phyloP scores from a whole-genome alignment of 305 asterid species.

The Fraxinus angustifolia region DNA sequence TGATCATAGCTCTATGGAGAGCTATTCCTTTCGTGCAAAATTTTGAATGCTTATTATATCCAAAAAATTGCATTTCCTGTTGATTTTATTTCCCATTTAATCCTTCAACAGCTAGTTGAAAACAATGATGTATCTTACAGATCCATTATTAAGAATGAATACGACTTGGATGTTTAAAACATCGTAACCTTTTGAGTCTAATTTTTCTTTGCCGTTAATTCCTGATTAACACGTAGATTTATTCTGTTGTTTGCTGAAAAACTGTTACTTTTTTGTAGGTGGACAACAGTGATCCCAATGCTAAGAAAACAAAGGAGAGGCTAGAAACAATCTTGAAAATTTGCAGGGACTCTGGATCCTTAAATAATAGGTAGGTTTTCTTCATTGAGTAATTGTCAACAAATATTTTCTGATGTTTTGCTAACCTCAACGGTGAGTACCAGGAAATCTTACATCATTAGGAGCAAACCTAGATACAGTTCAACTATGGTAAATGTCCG shows the following conservation, averaged over 20 bases:
- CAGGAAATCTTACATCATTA: constrained; percentile 56
- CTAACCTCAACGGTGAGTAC: background rate
- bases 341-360: background rate
- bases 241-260: background rate
- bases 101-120: background rate
- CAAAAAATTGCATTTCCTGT: background rate
- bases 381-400: background rate
- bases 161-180: background rate
- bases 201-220: background rate
- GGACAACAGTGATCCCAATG: constrained; percentile 27
- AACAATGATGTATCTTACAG: background rate
- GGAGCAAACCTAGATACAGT: constrained; percentile 34
- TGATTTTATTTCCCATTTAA: background rate
- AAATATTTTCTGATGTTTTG: background rate
- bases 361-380: background rate
- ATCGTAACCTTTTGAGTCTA: background rate
- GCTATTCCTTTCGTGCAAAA: background rate
- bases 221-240: background rate
- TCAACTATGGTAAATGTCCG: constrained; percentile 31
- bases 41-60: background rate
- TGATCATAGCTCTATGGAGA: background rate
- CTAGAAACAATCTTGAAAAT: background rate
- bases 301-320: background rate
- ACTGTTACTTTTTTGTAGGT: constrained; percentile 33
- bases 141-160: background rate